A percentile compares a stretch with the other conserved stretches of the same genome.
phyloP scores from a whole-genome alignment of 1,284 basidiomycete species.

The Pseudozyma sp. region DNA sequence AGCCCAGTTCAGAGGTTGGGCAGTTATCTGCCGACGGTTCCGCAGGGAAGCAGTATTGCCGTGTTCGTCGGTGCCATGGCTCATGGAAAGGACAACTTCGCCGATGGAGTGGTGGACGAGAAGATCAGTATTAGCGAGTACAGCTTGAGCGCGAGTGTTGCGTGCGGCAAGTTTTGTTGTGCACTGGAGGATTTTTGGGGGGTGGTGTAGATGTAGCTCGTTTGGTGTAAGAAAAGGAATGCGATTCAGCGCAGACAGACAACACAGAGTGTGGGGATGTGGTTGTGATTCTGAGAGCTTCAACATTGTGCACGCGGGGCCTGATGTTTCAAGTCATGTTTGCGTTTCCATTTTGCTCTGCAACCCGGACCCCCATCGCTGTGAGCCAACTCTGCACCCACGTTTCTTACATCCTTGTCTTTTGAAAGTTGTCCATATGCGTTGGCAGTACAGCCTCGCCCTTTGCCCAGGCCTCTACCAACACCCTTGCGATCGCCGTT shows the following conservation, averaged over 20 bases:
- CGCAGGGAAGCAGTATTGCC: conserved; percentile 87
- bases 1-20: conserved; percentile 85
- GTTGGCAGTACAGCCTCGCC: conserved; percentile 69
- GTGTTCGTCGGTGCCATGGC: conserved; percentile 90
- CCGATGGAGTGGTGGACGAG: conserved; percentile 93
- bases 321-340: no score
- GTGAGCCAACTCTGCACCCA: no score
- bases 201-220: conserved; percentile 57
- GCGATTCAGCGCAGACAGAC: no score
- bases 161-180: conserved; percentile 91
- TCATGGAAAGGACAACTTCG: conserved; percentile 87
- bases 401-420: conserved; percentile 40
- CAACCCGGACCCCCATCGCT: neutral
- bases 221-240: no score
- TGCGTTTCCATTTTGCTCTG: no score
- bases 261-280: no score
- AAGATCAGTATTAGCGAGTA: conserved; percentile 98
- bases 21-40: conserved; percentile 82
- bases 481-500: conserved; percentile 78
- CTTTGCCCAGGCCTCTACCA: conserved; percentile 78
- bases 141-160: conserved; percentile 89
- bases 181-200: conserved; percentile 71
- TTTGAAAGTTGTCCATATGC: conserved; percentile 35
- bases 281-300: no score
- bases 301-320: no score